phyloP scores from a whole-genome alignment of 2,329 filamentous ascomycete genomes.

The Sporothrix humicola region DNA sequence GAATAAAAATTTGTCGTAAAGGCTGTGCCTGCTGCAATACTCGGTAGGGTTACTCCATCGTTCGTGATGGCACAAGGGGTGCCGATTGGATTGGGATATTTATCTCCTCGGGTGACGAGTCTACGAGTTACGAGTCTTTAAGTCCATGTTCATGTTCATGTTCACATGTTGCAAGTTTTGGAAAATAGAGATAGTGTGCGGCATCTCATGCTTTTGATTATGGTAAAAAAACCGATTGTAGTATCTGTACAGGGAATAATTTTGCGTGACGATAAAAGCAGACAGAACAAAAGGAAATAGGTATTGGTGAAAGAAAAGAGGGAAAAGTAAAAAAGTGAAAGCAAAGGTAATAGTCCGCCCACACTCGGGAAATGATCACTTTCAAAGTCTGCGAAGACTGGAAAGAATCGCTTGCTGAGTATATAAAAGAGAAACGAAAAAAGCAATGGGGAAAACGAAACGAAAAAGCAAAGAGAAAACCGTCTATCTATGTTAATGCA shows the following conservation, averaged over 20 bases:
- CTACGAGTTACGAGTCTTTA: too few species aligned
- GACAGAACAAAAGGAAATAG: constrained; percentile 28
- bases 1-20: too few species aligned
- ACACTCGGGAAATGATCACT: background rate
- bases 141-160: background rate
- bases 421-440: background rate
- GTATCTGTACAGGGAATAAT: constrained; percentile 29
- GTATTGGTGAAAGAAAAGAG: constrained; percentile 4
- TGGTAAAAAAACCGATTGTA: constrained; percentile 12
- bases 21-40: too few species aligned
- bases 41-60: too few species aligned
- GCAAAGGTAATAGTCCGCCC: background rate
- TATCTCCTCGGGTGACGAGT: background rate
- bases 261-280: constrained; percentile 7
- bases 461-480: constrained; percentile 2
- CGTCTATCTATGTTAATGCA: constrained; percentile 35
- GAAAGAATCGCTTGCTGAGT: background rate
- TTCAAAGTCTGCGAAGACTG: constrained; percentile 23
- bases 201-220: constrained; percentile 6
- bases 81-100: too few species aligned
- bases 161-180: background rate
- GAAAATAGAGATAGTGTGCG: too few species aligned
- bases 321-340: background rate
- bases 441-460: background rate
- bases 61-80: too few species aligned